Evolutionary conservation across 176 grass and related monocot genomes (phyloP).

Genomic region (Oryza rufipogon): DNA sequence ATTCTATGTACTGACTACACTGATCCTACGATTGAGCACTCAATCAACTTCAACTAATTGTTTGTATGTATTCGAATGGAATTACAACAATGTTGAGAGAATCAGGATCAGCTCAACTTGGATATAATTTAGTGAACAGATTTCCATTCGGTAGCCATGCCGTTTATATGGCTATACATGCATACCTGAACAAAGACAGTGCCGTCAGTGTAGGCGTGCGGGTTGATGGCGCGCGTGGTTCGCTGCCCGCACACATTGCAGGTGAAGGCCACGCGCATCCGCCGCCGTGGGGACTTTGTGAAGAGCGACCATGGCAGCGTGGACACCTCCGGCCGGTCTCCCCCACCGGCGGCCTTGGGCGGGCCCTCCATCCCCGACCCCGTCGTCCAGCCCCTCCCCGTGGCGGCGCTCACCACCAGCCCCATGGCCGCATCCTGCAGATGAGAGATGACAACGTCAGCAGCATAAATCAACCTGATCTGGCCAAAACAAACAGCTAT

Average conservation of each 20-base stretch:
- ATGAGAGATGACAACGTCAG: not conserved
- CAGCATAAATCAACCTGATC: not conserved
- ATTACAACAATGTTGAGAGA: not conserved
- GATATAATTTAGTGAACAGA: not conserved
- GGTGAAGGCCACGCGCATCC: constrained; percentile 96
- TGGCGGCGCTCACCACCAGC: constrained; percentile 72
- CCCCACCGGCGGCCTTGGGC: constrained; percentile 40
- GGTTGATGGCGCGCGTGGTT: constrained; percentile 92
- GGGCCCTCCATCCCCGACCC: constrained; percentile 97
- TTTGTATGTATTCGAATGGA: not conserved
- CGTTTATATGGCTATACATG: not conserved
- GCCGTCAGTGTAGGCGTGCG: constrained; percentile 93
- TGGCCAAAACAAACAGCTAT: too few relatives aligned
- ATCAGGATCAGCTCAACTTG: not conserved
- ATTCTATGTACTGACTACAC: not conserved
- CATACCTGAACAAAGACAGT: constrained; percentile 94
- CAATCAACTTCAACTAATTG: not conserved
- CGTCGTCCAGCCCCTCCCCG: constrained; percentile 94
- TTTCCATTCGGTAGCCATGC: not conserved
- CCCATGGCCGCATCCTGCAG: constrained; percentile 89
- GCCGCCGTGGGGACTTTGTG: constrained; percentile 79
- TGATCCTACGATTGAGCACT: not conserved
- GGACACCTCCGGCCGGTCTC: constrained; percentile 45
- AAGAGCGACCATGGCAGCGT: constrained; percentile 96
- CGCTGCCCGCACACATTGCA: constrained; percentile 95